Evolutionary conservation across 176 grass and related monocot genomes (phyloP), one percentile per base, ranked within the genome.

Genomic region (Cenchrus americanus): DNA sequence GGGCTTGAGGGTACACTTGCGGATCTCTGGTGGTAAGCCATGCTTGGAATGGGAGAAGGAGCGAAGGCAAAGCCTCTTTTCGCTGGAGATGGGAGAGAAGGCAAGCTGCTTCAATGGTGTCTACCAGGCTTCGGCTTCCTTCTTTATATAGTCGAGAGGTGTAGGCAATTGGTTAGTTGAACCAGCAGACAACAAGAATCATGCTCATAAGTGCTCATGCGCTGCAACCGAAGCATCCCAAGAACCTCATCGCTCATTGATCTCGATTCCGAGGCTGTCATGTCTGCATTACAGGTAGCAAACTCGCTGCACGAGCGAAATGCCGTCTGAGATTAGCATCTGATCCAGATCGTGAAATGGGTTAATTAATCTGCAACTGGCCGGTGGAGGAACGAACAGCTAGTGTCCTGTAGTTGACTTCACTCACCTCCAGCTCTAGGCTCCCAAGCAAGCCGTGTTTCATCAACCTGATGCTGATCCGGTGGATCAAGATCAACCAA

Each of bases 121-220:
- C 34, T 37, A 37, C 34, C 34, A 37, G 34, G 34, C 34, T 37
- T 37, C 34, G 4, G 34, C 34, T 37, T 37, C 34, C 34, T 37
- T 37, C 34, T 37, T 37, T 37, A 37, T 37, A 37, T 37, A 37
- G 34, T 4, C 3, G 4, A 37, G 34, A 37, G 53, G 43, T 11
- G 52, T 30, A 77, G 14, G 34, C 37, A 60, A 42, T 40, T 42
- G 32, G 32, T n/a, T 0, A 59, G 14, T 4, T 58, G 34, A 76
- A 76, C 19, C 13, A 14, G 74, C 74, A 77, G 74, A 77, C 55
- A 77, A 3, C 21, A 23, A 61, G 75, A 77, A 77, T 77, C 55
- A 24, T 60, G 40, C 37, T 60, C 74, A 77, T 61, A 43, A 59
- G 17, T 57, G 53, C 66, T 22, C 5, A 23, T 2, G 11, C 13